Evolutionary conservation across 75 land plant genomes (phyloP), one percentile per base, ranked within the genome.

Genomic region (Sequoia sempervirens): DNA sequence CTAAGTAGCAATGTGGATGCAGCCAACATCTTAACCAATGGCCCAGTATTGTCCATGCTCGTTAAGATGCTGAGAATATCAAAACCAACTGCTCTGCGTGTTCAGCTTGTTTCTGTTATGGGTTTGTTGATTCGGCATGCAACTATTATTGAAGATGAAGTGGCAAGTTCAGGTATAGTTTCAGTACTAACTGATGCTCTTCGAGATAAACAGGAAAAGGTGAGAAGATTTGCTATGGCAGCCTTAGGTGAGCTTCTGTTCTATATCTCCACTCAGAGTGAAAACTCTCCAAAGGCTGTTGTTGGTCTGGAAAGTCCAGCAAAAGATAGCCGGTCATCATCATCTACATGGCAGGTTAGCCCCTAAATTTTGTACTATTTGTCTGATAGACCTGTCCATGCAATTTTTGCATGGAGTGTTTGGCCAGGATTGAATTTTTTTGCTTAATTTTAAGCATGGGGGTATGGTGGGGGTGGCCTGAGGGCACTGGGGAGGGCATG

Each of bases 221-320:
- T 93, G 9, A 88, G 99, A 89, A 91, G 99, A 73, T 96, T 92
- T 84, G 93, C 94, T 28, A 98, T 98, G 99, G 99, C 99, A 85
- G 93, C 99, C 74, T 85, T 98, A 45, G 99, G 99, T 50, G 99
- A 98, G 84, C 87, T 98, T 80, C 72, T 98, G 52, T 98, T 96
- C 81, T 96, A 98, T 83, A 95, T 98, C 46, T 91, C 97, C 52
- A 95, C 99, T 75, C 96, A 93, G 75, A 88, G 80, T 89, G 98
- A 94, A 50, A 81, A 75, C 23, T 66, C 89, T 61, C 84, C 81
- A 43, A 89, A 83, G 76, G 89, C 94, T 82, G 84, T 37, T 26
- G 86, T 61, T 88, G 91, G 88, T 56, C 87, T 47, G 83, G 96
- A 94, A 50, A 92, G 89, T 84, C 89, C 92, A 61, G 86, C 91